These are phyloP conservation scores for Fistulinella prunicolor DNA, from an alignment of 768 basidiomycete species.

Conservation along the genomic window DNA sequence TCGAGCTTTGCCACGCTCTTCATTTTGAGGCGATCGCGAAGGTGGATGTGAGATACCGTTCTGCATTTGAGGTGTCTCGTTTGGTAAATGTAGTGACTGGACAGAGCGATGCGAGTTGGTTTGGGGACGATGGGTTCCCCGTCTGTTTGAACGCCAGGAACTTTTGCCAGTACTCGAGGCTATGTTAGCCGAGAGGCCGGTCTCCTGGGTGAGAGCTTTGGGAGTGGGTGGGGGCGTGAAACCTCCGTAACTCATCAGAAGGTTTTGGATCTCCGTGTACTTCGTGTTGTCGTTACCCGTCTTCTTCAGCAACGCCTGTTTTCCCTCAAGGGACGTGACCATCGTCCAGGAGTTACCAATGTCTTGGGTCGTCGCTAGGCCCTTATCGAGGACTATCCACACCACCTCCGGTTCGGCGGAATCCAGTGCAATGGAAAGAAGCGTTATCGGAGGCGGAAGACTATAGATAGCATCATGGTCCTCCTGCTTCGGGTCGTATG, in stretches of 20 bases:
- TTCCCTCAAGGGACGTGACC: constrained; percentile 39
- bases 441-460: constrained; percentile 36
- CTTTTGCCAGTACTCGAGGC: constrained; percentile 3
- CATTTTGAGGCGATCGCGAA: constrained; percentile 10
- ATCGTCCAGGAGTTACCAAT: constrained; percentile 51
- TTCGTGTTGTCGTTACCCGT: constrained; percentile 32
- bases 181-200: constrained; percentile 11
- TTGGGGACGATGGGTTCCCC: constrained; percentile 12
- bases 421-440: constrained; percentile 56
- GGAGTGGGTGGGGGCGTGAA: constrained; percentile 46
- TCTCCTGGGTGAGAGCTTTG: constrained; percentile 10
- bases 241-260: constrained; percentile 50
- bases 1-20: constrained; percentile 37
- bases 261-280: constrained; percentile 48
- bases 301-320: constrained; percentile 23
- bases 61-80: constrained; percentile 10
- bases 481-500: constrained; percentile 51
- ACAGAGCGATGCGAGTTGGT: neutral
- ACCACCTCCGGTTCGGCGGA: constrained; percentile 63
- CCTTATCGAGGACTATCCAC: constrained; percentile 59
- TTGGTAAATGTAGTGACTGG: neutral
- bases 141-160: constrained; percentile 5
- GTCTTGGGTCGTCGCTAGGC: constrained; percentile 48
- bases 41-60: constrained; percentile 10
- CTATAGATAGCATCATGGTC: constrained; percentile 52